phyloP scores from a whole-genome alignment of 768 basidiomycete species.

The Mrakia hoshinonis region DNA sequence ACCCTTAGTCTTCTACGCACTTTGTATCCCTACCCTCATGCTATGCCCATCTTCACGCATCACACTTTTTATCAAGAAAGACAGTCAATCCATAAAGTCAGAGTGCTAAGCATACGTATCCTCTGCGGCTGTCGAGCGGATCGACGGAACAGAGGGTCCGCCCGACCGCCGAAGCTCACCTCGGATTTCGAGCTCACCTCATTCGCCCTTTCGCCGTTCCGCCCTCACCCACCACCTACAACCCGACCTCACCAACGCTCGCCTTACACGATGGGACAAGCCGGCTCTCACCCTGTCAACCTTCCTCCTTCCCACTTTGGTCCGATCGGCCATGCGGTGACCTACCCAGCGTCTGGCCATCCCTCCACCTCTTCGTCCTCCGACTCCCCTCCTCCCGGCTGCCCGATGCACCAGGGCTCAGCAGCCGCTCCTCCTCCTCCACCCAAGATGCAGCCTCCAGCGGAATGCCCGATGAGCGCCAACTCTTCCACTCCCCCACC shows the following conservation, averaged over 20 bases:
- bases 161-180: too few species aligned
- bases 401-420: constrained; percentile 35
- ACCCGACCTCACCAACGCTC: not conserved
- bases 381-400: constrained; percentile 33
- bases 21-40: too few species aligned
- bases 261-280: constrained; percentile 21
- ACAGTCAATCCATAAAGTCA: too few species aligned
- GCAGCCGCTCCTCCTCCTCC: constrained; percentile 2
- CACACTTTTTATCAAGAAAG: too few species aligned
- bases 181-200: not conserved
- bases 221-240: not conserved
- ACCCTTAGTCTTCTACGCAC: not conserved
- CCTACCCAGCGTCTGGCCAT: not conserved
- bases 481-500: not conserved
- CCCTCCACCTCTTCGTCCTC: constrained; percentile 9
- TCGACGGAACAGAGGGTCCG: too few species aligned
- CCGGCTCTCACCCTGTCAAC: constrained; percentile 19
- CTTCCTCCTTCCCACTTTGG: constrained; percentile 25
- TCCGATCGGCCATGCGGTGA: not conserved
- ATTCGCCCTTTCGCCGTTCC: not conserved
- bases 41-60: too few species aligned
- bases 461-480: constrained; percentile 32
- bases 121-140: too few species aligned
- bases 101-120: too few species aligned
- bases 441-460: constrained; percentile 20